Conservation (phyloP, 352 stramenopile genomes). For the Phytophthora hybrid region DNA sequence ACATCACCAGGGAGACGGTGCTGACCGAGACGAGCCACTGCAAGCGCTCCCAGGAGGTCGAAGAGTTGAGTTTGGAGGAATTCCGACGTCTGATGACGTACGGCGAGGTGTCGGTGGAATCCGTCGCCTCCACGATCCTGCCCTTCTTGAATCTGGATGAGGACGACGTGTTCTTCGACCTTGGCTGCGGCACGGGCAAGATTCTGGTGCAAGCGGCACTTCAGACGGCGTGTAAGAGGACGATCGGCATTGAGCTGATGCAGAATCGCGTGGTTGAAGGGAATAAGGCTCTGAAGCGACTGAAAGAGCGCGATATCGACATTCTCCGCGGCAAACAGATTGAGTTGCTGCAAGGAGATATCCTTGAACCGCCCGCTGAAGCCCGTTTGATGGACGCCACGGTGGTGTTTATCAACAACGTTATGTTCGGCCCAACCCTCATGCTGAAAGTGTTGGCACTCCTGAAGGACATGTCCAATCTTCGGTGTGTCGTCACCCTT, state of each 20-base stretch:
- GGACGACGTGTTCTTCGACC: conserved; percentile 85
- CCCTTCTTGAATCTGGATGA: conserved; percentile 69
- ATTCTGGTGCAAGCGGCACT: conserved; percentile 80
- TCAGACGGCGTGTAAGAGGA: conserved; percentile 69
- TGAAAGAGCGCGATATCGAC: conserved; percentile 47
- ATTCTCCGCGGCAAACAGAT: conserved; percentile 65
- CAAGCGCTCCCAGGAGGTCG: conserved; percentile 71
- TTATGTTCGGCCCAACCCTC: conserved; percentile 79
- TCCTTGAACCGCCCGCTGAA: conserved; percentile 63
- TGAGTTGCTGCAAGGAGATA: conserved; percentile 77
- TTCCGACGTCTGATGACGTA: conserved; percentile 84
- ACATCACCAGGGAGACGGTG: conserved; percentile 68
- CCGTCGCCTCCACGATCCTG: conserved; percentile 68
- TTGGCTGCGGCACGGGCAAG: conserved; percentile 84
- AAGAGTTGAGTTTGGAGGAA: conserved; percentile 69
- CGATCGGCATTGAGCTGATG: conserved; percentile 88
- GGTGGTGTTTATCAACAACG: conserved; percentile 90
- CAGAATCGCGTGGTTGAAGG: conserved; percentile 81
- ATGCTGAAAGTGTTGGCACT: conserved; percentile 80
- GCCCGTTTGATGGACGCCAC: conserved; percentile 76
- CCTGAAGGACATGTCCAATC: conserved; percentile 65
- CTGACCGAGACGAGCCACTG: conserved; percentile 67
- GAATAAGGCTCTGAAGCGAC: conserved; percentile 57
- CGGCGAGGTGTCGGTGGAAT: conserved; percentile 79
- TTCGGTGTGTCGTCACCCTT: conserved; percentile 76